phyloP scores from a whole-genome alignment of 2,329 filamentous ascomycete species.

The Aspergillus neoniger region DNA sequence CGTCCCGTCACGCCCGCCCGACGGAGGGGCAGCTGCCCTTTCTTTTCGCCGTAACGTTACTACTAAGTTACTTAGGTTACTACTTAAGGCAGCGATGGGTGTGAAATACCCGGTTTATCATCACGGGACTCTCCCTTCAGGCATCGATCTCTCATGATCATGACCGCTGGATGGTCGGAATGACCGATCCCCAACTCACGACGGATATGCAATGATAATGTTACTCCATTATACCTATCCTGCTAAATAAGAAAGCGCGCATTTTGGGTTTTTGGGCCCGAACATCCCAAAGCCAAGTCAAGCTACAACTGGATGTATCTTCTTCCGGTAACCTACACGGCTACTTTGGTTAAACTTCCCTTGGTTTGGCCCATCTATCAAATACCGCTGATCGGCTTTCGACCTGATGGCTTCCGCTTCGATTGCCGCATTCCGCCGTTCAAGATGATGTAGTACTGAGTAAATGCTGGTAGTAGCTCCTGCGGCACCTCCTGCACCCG shows the following conservation, averaged over 20 bases:
- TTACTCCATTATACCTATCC: neutral
- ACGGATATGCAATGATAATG: no score
- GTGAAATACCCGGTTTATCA: neutral
- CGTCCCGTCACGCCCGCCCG: neutral
- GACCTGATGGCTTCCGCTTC: neutral
- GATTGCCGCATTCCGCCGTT: neutral
- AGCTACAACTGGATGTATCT: neutral
- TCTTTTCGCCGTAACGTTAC: slow-evolving; percentile 1
- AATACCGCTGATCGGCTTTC: neutral
- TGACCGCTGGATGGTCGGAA: neutral
- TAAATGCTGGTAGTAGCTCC: neutral
- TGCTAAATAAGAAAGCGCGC: neutral
- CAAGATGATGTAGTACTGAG: neutral
- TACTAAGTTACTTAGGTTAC: neutral
- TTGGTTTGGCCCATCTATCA: neutral
- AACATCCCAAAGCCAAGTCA: neutral
- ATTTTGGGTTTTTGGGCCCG: neutral
- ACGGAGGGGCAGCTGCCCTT: slow-evolving; percentile 2
- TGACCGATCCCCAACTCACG: neutral
- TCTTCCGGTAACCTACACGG: neutral
- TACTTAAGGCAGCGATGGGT: neutral
- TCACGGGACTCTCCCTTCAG: neutral
- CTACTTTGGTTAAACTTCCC: neutral
- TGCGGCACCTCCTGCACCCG: neutral
- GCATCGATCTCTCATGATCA: neutral